A percentile compares a stretch with the other conserved stretches of the same genome.
Evolutionary conservation across 2,329 filamentous ascomycete genomes (phyloP).

Genomic region (Trichoderma guizhouense): DNA sequence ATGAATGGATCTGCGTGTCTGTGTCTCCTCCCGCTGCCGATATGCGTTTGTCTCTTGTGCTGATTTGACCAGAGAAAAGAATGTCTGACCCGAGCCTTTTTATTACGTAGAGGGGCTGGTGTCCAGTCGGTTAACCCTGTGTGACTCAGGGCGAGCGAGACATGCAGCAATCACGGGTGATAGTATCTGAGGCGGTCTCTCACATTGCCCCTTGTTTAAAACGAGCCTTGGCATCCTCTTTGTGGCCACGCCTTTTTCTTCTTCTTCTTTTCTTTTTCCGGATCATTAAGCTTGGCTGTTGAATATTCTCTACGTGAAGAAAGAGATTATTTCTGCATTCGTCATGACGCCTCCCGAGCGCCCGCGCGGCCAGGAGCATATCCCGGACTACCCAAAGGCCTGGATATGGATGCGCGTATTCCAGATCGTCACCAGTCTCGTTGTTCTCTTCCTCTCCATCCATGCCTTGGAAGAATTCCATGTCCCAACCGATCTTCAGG

Average conservation of each 20-base stretch:
- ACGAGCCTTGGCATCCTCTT: neutral
- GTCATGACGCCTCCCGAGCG: conserved; percentile 10
- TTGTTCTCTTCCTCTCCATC: conserved; percentile 40
- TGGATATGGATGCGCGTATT: conserved; percentile 44
- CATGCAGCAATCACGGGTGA: neutral
- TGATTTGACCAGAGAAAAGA: neutral
- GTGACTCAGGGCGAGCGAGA: neutral
- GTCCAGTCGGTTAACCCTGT: neutral
- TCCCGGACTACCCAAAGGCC: conserved; percentile 43
- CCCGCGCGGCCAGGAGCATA: conserved; percentile 40
- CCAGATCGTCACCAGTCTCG: conserved; percentile 47
- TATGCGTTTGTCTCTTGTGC: neutral
- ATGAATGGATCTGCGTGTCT: neutral
- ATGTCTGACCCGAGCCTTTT: neutral
- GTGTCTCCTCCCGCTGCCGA: neutral
- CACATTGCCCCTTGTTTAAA: neutral
- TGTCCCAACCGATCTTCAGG: neutral
- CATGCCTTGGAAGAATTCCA: conserved; percentile 23
- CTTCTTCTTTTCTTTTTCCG: neutral
- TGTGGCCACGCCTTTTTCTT: neutral
- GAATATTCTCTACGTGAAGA: neutral
- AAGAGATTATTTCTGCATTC: neutral
- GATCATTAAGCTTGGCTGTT: neutral
- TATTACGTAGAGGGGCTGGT: neutral
- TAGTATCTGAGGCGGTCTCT: neutral